Conservation (phyloP, 768 basidiomycete genomes). For the Mycena maculata region DNA sequence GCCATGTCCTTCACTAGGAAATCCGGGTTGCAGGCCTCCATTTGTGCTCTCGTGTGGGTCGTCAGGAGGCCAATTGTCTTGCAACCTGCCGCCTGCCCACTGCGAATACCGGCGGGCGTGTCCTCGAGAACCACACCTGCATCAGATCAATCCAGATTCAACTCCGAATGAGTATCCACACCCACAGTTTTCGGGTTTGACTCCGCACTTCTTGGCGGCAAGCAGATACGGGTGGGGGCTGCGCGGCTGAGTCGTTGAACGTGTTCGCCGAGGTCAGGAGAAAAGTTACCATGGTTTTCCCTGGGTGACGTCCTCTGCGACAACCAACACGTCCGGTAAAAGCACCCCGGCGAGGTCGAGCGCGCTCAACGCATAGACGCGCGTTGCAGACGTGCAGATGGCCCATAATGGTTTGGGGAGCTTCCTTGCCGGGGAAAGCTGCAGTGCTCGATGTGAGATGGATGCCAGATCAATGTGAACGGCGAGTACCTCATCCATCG, state of each 20-base stretch:
- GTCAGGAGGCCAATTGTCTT: slow-evolving; percentile 88
- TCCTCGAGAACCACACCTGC: slow-evolving; percentile 91
- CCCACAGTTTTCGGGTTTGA: slow-evolving; percentile 72
- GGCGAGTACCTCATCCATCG: slow-evolving; percentile 68
- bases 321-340: slow-evolving; percentile 79
- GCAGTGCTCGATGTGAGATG: background rate
- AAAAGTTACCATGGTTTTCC: slow-evolving; percentile 81
- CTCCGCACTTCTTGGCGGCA: slow-evolving; percentile 79
- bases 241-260: too few relatives aligned
- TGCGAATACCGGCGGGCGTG: slow-evolving; percentile 85
- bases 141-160: background rate
- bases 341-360: slow-evolving; percentile 73
- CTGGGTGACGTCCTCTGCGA: slow-evolving; percentile 82
- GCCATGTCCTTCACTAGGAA: slow-evolving; percentile 81
- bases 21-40: slow-evolving; percentile 71
- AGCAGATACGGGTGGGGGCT: slow-evolving; percentile 93
- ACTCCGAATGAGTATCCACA: slow-evolving; percentile 23
- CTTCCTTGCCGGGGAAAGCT: slow-evolving; percentile 52
- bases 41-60: slow-evolving; percentile 75
- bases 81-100: slow-evolving; percentile 85
- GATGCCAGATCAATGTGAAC: background rate
- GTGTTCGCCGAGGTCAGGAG: slow-evolving; percentile 19
- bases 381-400: slow-evolving; percentile 91
- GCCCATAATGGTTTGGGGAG: slow-evolving; percentile 80
- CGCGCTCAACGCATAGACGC: slow-evolving; percentile 78